Percentiles rank a stretch among this genome's conserved stretches.
Evolutionary conservation across 75 land plant genomes (phyloP).

Genomic region (Selaginella tamariscina): DNA sequence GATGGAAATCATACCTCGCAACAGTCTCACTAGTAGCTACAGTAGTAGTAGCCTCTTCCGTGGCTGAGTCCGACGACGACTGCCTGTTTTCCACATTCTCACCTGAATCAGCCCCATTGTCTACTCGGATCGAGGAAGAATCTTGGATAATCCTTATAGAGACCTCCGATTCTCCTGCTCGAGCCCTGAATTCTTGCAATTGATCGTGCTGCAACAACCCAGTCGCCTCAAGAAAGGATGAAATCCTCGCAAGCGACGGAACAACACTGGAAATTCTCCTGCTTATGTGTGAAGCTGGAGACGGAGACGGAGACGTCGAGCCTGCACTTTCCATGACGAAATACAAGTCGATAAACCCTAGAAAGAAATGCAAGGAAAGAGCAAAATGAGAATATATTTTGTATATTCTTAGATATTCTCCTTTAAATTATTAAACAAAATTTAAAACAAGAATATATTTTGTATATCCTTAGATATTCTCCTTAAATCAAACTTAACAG

Average conservation of each 20-base stretch:
- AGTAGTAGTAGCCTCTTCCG: background rate
- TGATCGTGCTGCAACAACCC: background rate
- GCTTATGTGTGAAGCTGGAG: no score
- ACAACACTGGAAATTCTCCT: background rate
- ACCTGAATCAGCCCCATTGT: background rate
- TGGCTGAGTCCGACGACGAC: background rate
- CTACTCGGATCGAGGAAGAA: background rate
- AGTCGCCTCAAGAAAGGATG: background rate
- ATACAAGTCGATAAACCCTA: no score
- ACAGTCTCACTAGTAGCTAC: constrained; percentile 21
- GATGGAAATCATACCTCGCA: constrained; percentile 84
- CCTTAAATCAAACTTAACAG: no score
- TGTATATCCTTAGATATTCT: no score
- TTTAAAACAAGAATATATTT: no score
- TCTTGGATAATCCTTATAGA: background rate
- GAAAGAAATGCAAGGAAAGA: no score
- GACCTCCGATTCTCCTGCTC: background rate
- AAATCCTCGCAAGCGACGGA: background rate
- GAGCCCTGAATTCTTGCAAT: background rate
- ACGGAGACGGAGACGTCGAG: no score
- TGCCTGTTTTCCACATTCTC: background rate
- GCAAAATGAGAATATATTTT: no score
- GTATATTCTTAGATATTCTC: no score
- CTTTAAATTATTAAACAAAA: no score
- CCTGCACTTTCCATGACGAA: no score